Conservation (phyloP, 805 yeast genomes). For the Tetrapisispora nanseiensis region DNA sequence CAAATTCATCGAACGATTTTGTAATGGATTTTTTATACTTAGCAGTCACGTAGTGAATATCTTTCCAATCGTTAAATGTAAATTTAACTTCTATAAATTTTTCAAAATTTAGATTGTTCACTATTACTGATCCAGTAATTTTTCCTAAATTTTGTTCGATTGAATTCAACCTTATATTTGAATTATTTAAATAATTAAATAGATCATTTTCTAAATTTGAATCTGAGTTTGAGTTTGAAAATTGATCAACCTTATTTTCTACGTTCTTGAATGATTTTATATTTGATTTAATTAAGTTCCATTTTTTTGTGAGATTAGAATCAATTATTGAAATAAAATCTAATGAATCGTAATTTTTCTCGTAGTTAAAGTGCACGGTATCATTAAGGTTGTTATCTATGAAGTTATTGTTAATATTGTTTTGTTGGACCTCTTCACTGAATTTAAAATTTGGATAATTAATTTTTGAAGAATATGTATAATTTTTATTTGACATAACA, state of each 20-base stretch:
- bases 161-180: conserved; percentile 14
- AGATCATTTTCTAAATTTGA: neutral
- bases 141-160: conserved; percentile 6
- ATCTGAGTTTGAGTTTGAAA: neutral
- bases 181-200: conserved; percentile 2
- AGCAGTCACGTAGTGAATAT: conserved; percentile 25
- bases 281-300: conserved; percentile 1
- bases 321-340: neutral
- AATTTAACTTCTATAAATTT: conserved; percentile 27
- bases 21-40: conserved; percentile 20
- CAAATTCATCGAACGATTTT: conserved; percentile 23
- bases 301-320: neutral
- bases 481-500: neutral
- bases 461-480: neutral
- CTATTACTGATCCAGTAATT: conserved; percentile 21
- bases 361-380: neutral
- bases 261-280: neutral
- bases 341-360: neutral
- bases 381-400: neutral
- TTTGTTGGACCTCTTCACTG: neutral
- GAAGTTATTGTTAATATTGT: neutral
- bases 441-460: neutral
- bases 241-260: neutral
- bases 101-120: conserved; percentile 27
- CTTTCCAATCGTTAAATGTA: conserved; percentile 27